Evolutionary conservation across 179 eudicot species (phyloP).

Genomic region (Beta lomatogona): DNA sequence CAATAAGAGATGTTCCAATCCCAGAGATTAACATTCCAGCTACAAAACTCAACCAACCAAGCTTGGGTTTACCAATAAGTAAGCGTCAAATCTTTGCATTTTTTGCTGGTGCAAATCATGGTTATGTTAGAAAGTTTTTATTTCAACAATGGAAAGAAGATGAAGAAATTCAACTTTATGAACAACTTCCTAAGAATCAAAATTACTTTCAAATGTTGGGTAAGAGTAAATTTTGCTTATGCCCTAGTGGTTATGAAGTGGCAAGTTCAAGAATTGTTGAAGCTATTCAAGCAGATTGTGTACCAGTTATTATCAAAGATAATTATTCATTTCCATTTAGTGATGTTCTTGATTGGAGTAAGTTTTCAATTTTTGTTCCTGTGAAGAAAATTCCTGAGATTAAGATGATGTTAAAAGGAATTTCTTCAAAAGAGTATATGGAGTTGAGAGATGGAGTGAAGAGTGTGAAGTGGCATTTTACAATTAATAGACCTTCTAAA

Average conservation of each 20-base stretch:
- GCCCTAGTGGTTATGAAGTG: conserved; percentile 49
- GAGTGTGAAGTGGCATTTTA: conserved; percentile 32
- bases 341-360: conserved; percentile 52
- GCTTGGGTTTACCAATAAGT: conserved; percentile 1
- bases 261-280: conserved; percentile 47
- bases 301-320: conserved; percentile 42
- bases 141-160: conserved; percentile 41
- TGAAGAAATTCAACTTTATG: conserved; percentile 32
- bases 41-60: conserved; percentile 17
- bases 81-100: conserved; percentile 40
- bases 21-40: conserved; percentile 36
- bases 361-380: conserved; percentile 38
- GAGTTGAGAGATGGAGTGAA: conserved; percentile 41
- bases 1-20: conserved; percentile 46
- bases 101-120: conserved; percentile 48
- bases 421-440: conserved; percentile 32
- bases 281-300: conserved; percentile 42
- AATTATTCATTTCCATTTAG: conserved; percentile 45
- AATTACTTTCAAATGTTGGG: conserved; percentile 40
- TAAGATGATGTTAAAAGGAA: conserved; percentile 38
- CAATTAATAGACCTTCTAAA: conserved; percentile 38
- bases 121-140: conserved; percentile 33
- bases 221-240: conserved; percentile 39
- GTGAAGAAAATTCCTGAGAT: conserved; percentile 37
- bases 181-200: conserved; percentile 30